These are phyloP conservation scores for Xylariaceae sp. DNA, from an alignment of 2,329 filamentous ascomycete genomes.

Conservation along the genomic window DNA sequence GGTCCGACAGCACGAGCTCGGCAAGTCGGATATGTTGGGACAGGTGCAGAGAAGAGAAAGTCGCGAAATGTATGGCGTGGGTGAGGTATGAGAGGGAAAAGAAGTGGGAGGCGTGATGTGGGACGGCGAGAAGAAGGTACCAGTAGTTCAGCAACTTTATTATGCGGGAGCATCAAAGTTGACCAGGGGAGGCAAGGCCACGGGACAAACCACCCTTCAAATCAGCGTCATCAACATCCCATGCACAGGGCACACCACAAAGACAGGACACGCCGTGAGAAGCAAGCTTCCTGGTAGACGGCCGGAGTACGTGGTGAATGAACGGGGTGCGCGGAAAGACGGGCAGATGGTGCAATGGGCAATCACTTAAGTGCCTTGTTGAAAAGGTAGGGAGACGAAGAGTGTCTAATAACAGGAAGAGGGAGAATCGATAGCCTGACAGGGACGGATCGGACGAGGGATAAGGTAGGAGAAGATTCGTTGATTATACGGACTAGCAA, in stretches of 20 bases:
- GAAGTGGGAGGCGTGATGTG: slow-evolving; percentile 17
- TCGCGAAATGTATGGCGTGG: not conserved
- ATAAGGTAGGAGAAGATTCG: slow-evolving; percentile 14
- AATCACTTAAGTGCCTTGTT: too few species aligned
- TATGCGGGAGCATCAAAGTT: slow-evolving; percentile 28
- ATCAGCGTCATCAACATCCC: slow-evolving; percentile 26
- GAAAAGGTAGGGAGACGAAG: too few species aligned
- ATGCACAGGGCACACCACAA: slow-evolving; percentile 13
- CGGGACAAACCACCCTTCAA: slow-evolving; percentile 30
- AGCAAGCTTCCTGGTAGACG: too few species aligned
- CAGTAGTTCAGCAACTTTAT: slow-evolving; percentile 25
- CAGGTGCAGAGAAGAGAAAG: not conserved
- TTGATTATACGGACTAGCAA: slow-evolving; percentile 16
- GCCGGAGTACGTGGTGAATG: too few species aligned
- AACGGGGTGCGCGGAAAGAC: too few species aligned
- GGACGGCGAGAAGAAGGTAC: slow-evolving; percentile 17
- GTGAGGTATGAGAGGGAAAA: slow-evolving; percentile 14
- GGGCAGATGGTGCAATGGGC: too few species aligned
- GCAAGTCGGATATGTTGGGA: not conserved
- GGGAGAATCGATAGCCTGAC: too few species aligned
- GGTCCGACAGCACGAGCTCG: not conserved
- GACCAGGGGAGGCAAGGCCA: slow-evolving; percentile 30
- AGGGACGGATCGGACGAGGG: slow-evolving; percentile 11
- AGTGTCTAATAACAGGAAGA: too few species aligned
- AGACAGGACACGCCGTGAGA: slow-evolving; percentile 16